Conservation (phyloP, 2,329 filamentous ascomycete species). For the Sporothrix schenckii region DNA sequence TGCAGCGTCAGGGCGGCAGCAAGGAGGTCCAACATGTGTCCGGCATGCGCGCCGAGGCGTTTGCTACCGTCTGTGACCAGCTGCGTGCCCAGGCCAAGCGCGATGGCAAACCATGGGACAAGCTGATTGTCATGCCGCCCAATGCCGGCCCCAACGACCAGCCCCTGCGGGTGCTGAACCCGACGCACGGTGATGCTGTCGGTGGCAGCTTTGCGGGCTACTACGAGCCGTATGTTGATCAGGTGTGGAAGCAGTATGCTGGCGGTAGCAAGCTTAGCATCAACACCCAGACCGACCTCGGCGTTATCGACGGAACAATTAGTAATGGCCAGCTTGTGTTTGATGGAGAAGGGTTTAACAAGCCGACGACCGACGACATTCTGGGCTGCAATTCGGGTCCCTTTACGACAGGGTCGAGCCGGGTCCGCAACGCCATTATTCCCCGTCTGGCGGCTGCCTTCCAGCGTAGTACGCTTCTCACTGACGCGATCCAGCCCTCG, state of each 20-base stretch:
- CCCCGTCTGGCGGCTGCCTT: conserved; percentile 53
- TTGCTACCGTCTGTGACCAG: conserved; percentile 57
- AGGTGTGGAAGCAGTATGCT: conserved; percentile 48
- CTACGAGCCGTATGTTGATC: conserved; percentile 49
- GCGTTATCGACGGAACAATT: conserved; percentile 57
- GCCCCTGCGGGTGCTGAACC: conserved; percentile 49
- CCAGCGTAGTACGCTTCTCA: conserved; percentile 60
- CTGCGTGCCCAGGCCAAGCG: conserved; percentile 57
- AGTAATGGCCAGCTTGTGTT: conserved; percentile 35
- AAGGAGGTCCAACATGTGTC: conserved; percentile 52
- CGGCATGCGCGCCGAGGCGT: conserved; percentile 61
- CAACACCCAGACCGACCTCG: conserved; percentile 66
- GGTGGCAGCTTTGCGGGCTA: conserved; percentile 51
- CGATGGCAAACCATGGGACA: conserved; percentile 65
- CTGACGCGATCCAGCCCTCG: conserved; percentile 31
- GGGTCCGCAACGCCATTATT: conserved; percentile 49
- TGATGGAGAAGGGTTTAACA: conserved; percentile 51
- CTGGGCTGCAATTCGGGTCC: conserved; percentile 68
- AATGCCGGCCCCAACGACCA: conserved; percentile 36
- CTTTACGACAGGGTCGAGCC: conserved; percentile 52
- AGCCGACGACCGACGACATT: conserved; percentile 65
- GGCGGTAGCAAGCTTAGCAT: conserved; percentile 50
- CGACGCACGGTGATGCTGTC: conserved; percentile 50
- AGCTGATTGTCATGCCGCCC: conserved; percentile 50
- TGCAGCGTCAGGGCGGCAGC: conserved; percentile 48